These are phyloP conservation scores for Ceratobasidium sp. DNA, from an alignment of 1,284 basidiomycete species.

Conservation along the genomic window DNA sequence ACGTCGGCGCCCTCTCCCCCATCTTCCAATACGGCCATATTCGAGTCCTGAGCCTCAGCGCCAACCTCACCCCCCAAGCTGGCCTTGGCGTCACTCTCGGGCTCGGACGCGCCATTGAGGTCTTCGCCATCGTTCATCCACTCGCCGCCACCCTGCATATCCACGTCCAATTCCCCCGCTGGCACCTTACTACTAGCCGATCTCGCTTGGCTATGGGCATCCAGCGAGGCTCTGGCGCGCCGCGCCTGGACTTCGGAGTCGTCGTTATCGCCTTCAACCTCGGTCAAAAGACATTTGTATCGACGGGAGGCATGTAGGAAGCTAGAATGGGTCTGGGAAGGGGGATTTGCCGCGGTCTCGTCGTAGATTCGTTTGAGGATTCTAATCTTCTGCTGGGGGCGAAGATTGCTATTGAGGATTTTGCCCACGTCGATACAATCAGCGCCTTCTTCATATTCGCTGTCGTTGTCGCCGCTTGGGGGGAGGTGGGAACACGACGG, in stretches of 20 bases:
- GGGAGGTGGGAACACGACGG: too few species aligned
- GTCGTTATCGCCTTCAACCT: background rate
- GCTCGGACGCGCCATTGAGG: background rate
- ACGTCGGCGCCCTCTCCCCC: background rate
- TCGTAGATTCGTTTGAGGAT: background rate
- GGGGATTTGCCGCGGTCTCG: background rate
- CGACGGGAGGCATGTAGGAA: background rate
- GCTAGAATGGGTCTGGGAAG: background rate
- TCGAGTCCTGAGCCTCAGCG: background rate
- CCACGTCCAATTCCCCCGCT: background rate
- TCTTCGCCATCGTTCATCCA: too few species aligned
- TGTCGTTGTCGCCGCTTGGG: too few species aligned
- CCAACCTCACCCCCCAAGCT: too few species aligned
- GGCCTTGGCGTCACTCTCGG: background rate
- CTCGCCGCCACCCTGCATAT: background rate
- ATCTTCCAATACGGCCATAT: background rate
- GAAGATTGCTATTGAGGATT: too few species aligned
- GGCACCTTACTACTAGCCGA: background rate
- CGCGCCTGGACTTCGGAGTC: slow-evolving; percentile 8
- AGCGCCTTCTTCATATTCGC: too few species aligned
- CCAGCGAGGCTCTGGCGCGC: background rate
- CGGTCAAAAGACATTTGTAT: background rate
- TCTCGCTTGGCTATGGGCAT: background rate
- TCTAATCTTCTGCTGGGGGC: background rate
- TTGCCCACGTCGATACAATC: too few species aligned